Base-by-base conservation (phyloP, 345 rosid species). In the Citrus maxima region DNA sequence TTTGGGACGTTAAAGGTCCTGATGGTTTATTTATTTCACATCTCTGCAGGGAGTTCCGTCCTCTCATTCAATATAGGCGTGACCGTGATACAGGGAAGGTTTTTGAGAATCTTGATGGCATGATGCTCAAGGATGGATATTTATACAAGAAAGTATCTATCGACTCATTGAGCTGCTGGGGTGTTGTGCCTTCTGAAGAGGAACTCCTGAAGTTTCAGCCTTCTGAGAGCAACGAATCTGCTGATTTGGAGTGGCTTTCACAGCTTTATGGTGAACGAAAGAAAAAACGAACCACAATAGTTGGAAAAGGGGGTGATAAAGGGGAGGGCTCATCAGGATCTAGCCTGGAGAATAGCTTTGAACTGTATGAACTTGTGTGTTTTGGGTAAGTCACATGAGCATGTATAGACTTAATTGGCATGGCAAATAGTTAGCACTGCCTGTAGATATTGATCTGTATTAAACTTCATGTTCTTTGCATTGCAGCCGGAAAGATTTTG, bases 121-220 rank as follows among this genome's bases (percentile, higher is more conserved):
- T 93, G 88, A 89, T 94, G 95, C 87, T 96, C 80, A 93, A 93
- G 89, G 93, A 94, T 84, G 98, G 99, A 69, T 96, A 85, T 79
- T 70, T 94, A 40, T 94, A 85, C 82, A 96, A 94, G 83, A 94
- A 82, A 87, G 90, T 94, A 73, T 85, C 95, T 49, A 22, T 91
- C 35, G 99, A 96, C 84, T 93, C 97, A 2, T 82, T 96, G 73
- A 88, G 79, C 81, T 91, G 84, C 78, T 82, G 89, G 88, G 94
- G 97, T 73, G 84, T 91, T 68, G 60, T 77, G 70, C 99, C 99
- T 71, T 75, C 89, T 3, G 90, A 94, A 78, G 94, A 94, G 78
- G 97, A 96, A 81, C 80, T 91, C 71, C 82, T 96, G 85, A 94
- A 93, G 86, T 96, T 96, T 80, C 82, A 78, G 75, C 88, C 90